Conservation (phyloP, 257 asterid species). For the Plantago major region DNA sequence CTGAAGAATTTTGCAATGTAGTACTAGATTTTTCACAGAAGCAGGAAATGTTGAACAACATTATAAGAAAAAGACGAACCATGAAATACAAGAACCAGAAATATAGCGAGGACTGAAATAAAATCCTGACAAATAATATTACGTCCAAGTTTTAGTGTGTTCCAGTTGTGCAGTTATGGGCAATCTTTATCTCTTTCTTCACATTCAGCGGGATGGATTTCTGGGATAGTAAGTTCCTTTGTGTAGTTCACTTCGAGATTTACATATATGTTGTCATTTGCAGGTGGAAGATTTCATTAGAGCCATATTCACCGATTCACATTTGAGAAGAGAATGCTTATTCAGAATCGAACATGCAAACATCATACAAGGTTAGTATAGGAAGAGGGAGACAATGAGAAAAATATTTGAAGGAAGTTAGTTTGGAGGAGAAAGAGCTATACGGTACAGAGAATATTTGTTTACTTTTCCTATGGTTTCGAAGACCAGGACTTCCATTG, state of each 20-base stretch:
- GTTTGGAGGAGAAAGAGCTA: neutral
- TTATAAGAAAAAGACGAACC: no score
- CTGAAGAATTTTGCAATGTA: neutral
- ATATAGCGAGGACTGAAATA: no score
- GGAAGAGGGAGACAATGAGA: neutral
- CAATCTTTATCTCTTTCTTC: no score
- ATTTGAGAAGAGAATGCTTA: constrained; percentile 83
- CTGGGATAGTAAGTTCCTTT: neutral
- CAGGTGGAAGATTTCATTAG: constrained; percentile 83
- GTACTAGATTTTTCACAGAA: neutral
- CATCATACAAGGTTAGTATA: constrained; percentile 10
- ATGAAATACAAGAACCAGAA: no score
- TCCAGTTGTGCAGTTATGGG: no score
- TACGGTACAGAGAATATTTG: neutral
- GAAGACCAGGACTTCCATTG: neutral
- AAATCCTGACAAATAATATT: no score
- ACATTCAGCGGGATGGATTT: neutral
- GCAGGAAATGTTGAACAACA: neutral
- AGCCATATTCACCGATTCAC: constrained; percentile 90
- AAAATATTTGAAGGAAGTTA: neutral
- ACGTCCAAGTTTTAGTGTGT: no score
- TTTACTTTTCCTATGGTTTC: neutral
- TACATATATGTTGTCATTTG: constrained; percentile 16
- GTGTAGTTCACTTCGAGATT: neutral
- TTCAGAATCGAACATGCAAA: constrained; percentile 47